Conservation (phyloP, 1,284 basidiomycete genomes). For the Mrakiaceae sp. region DNA sequence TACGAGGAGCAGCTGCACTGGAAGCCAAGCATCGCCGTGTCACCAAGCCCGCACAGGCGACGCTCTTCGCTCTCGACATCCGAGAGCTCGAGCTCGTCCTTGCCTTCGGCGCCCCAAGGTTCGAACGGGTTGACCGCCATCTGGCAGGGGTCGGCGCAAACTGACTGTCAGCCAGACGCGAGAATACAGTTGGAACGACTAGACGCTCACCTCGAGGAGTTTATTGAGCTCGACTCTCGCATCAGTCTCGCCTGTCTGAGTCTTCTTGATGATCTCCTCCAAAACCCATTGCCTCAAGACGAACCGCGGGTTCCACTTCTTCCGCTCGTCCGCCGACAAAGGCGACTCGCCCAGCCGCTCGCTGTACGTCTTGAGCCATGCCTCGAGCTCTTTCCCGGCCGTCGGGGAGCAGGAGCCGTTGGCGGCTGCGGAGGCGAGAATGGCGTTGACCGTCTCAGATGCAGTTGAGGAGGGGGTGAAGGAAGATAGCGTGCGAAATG, state of each 20-base stretch:
- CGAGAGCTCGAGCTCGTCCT: conserved; percentile 36
- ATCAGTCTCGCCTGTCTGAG: conserved; percentile 49
- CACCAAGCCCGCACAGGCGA: conserved; percentile 65
- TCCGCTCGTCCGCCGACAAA: conserved; percentile 28
- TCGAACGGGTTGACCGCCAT: conserved; percentile 73
- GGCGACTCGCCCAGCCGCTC: conserved; percentile 39
- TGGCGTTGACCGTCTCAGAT: conserved; percentile 31
- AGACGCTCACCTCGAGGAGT: conserved; percentile 51
- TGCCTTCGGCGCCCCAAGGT: conserved; percentile 59
- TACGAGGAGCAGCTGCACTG: conserved; percentile 86
- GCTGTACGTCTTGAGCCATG: conserved; percentile 60
- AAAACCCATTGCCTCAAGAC: conserved; percentile 84
- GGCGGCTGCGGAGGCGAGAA: conserved; percentile 39
- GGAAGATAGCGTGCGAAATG: conserved; percentile 56
- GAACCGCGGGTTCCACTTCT: conserved; percentile 66
- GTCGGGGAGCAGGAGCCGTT: conserved; percentile 32
- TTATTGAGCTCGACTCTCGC: conserved; percentile 57
- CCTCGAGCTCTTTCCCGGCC: conserved; percentile 41
- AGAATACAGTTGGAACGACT: conserved; percentile 21
- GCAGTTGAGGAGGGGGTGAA: conserved; percentile 46
- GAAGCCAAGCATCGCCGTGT: conserved; percentile 66
- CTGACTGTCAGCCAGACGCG: conserved; percentile 6
- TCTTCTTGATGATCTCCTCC: conserved; percentile 68
- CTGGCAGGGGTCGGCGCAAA: conserved; percentile 30
- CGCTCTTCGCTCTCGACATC: conserved; percentile 58